Evolutionary conservation across 371 early-diverging fungal genomes (phyloP), one percentile per base, ranked within the genome.

Genomic region (Globomyces sp.): DNA sequence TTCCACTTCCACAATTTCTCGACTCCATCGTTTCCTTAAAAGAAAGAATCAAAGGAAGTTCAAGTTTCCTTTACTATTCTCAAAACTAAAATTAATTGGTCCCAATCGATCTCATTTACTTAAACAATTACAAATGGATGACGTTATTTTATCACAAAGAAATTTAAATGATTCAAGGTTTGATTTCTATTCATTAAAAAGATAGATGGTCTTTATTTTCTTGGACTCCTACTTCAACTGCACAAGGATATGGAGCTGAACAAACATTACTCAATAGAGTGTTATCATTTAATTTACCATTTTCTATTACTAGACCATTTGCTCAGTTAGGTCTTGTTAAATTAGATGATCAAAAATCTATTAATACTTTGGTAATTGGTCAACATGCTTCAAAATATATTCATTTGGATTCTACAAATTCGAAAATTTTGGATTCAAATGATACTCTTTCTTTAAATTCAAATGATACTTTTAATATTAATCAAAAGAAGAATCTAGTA

Each of bases 281-380:
- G 48, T 57, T 55, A 44, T 39, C 34, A 55, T n/a, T 44, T 8
- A 24, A 42, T 11, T 57, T 6, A 6, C 41, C 36, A 36, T 57
- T 11, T 63, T 43, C 60, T 59, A n/a, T 61, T 58, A 6, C 24
- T 24, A 24, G 24, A 24, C 24, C 24, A 24, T 24, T 24, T 24
- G 24, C 24, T 24, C 68, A 66, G 0, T 64, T 70, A 10, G 71
- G 66, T 73, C 95, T 90, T 42, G 86, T 90, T 11, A 83, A 87
- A 64, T 71, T 85, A 24, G 59, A 68, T 41, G 80, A 80, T 43
- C 84, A 81, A 24, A 72, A 80, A 57, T 70, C 75, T 37, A 82
- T 95, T 70, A 84, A 82, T 53, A 72, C 73, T n/a, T 65, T 72
- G 10, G 67, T 72, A 11, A 65, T 72, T 58, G 72, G 68, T 46